These are phyloP conservation scores for Capronia americana DNA, from an alignment of 2,329 filamentous ascomycete genomes.

Conservation along the genomic window DNA sequence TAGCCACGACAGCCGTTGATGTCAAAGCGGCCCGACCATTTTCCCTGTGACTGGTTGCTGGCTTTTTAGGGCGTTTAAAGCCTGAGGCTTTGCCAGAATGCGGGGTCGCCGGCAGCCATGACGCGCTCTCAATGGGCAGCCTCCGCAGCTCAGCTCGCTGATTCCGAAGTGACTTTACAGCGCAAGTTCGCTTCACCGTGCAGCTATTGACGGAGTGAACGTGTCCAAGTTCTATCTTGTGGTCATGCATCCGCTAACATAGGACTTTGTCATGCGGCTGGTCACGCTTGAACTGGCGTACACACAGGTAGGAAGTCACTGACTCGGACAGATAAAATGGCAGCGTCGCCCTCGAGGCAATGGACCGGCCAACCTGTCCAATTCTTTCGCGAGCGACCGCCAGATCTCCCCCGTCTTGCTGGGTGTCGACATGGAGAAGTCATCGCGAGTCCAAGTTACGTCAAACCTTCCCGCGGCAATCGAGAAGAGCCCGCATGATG, in stretches of 20 bases:
- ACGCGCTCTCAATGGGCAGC: not conserved
- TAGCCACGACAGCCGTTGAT: not conserved
- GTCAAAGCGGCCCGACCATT: not conserved
- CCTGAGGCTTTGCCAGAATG: not conserved
- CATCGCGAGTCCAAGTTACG: not conserved
- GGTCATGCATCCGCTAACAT: not conserved
- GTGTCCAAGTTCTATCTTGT: not conserved
- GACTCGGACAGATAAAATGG: not conserved
- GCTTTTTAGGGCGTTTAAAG: not conserved
- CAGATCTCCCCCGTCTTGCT: not conserved
- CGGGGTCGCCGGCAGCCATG: not conserved
- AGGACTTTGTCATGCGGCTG: not conserved
- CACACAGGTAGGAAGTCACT: not conserved
- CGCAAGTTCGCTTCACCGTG: not conserved
- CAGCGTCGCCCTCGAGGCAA: not conserved
- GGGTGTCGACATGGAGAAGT: conserved; percentile 1
- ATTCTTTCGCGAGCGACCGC: not conserved
- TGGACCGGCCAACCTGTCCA: not conserved
- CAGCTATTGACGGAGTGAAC: not conserved
- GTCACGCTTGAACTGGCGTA: not conserved
- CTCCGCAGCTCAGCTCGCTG: conserved; percentile 9
- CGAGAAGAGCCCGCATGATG: not conserved
- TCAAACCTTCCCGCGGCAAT: not conserved
- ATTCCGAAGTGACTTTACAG: conserved; percentile 3
- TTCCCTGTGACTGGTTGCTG: not conserved